These are phyloP conservation scores for Carex pumila DNA, from an alignment of 176 grass and related monocot genomes.

Conservation along the genomic window DNA sequence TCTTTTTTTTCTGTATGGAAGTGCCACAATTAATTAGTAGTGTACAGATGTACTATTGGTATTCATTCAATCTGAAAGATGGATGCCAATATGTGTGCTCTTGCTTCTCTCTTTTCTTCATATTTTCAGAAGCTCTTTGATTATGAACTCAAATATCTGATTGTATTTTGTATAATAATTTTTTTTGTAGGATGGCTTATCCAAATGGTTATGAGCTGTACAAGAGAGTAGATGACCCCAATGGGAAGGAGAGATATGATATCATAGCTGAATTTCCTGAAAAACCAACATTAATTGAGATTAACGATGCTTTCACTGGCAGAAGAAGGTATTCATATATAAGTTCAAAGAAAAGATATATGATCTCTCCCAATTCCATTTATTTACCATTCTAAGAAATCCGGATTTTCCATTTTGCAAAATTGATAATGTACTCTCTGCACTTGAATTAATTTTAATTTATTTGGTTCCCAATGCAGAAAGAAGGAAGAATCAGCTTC, in stretches of 20 bases:
- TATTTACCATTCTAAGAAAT: background rate
- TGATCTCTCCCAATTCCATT: background rate
- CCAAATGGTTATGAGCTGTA: constrained; percentile 74
- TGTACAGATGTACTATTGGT: background rate
- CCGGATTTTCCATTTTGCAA: background rate
- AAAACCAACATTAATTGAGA: constrained; percentile 70
- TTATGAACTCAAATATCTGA: background rate
- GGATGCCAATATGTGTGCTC: background rate
- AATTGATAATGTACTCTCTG: background rate
- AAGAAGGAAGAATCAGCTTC: constrained; percentile 49
- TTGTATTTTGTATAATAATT: constrained; percentile 16
- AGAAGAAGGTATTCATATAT: constrained; percentile 34
- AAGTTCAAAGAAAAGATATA: background rate
- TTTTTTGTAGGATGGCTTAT: constrained; percentile 71
- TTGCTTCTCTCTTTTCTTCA: constrained; percentile 2
- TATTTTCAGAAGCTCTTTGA: background rate
- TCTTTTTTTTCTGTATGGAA: background rate
- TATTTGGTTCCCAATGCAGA: constrained; percentile 36
- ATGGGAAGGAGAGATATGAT: constrained; percentile 63
- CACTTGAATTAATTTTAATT: background rate
- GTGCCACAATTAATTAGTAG: background rate
- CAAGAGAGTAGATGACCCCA: constrained; percentile 65
- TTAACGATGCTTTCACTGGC: constrained; percentile 65
- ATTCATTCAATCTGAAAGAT: background rate
- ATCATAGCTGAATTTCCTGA: constrained; percentile 53